These are phyloP conservation scores for Trametes villosa DNA, from an alignment of 768 basidiomycete genomes.

Conservation along the genomic window DNA sequence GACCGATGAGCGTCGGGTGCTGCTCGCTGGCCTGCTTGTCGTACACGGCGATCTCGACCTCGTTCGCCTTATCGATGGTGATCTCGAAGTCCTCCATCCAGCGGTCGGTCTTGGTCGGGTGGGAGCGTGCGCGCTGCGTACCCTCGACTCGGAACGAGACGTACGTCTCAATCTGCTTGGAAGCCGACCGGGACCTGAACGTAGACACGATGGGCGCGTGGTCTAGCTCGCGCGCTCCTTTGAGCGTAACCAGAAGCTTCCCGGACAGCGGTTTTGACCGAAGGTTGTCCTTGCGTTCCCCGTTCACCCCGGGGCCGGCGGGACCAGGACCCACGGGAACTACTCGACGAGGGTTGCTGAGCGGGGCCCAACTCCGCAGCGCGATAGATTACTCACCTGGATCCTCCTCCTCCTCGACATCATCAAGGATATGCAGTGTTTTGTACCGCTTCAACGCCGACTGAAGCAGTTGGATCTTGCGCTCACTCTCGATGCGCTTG, in stretches of 20 bases:
- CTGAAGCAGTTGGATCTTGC: conserved; percentile 92
- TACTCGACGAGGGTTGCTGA: not conserved
- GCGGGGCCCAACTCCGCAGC: not conserved
- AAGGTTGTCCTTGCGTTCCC: conserved; percentile 90
- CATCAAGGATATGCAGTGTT: conserved; percentile 92
- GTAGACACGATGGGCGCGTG: conserved; percentile 78
- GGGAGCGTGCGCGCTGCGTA: conserved; percentile 88
- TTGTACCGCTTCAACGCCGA: conserved; percentile 95
- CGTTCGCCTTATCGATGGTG: conserved; percentile 95
- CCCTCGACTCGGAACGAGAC: conserved; percentile 97
- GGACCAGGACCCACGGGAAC: conserved; percentile 28
- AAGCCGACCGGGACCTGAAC: conserved; percentile 72
- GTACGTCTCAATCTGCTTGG: conserved; percentile 84
- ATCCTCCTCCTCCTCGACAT: conserved; percentile 85
- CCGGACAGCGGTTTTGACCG: conserved; percentile 95
- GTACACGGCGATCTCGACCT: conserved; percentile 95
- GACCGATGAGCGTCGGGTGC: conserved; percentile 87
- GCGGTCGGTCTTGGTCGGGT: conserved; percentile 90
- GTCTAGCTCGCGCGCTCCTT: conserved; percentile 91
- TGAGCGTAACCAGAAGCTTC: conserved; percentile 85
- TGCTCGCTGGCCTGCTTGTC: conserved; percentile 86
- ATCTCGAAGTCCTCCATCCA: conserved; percentile 99
- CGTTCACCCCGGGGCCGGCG: conserved; percentile 64
- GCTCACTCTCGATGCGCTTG: conserved; percentile 93
- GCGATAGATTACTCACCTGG: conserved; percentile 46